Base-by-base conservation (phyloP, 2,329 filamentous ascomycete genomes). In the Beauveria caledonica region DNA sequence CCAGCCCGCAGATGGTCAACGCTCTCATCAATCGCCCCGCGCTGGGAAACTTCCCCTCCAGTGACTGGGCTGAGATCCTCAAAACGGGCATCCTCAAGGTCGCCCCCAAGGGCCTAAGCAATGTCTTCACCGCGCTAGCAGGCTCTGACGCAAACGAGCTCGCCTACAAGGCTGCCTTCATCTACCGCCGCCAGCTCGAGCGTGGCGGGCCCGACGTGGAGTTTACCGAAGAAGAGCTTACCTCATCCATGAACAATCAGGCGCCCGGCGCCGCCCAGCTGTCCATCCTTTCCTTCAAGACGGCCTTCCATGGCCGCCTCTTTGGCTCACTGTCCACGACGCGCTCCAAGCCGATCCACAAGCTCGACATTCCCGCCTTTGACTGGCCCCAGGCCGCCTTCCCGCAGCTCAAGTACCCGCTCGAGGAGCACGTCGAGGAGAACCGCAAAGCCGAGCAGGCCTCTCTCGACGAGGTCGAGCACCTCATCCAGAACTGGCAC, bases 121-220 rank as follows among this genome's bases (percentile, higher is more conserved):
- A 96, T 74, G 91, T 96, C 67, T 96, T 96, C 78, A 96, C 92
- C 19, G 90, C 88, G 65, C 88, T 91, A 80, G 85, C 91, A 58
- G 92, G 92, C 63, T 95, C 90, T 21, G 92, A 96, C 70, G 92
- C 92, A 75, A 96, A 96, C 77, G 92, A 96, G 78, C 89, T 90
- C 39, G 92, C 92, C 48, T 96, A 91, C 84, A 96, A 96, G 78
- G 92, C 92, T 9, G 92, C 92, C 54, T 96, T 96, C 78, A 96
- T 96, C 87, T 95, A 88, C 82, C 87, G 88, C 70, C 86, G 89
- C 53, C 89, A 91, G 74, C 81, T 86, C 64, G 85, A 94, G 76
- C 89, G 92, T 63, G 91, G 91, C 66, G 90, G 90, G 8, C 78
- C 84, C 50, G 74, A 87, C 42, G 88, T 87, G 60, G 89, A 93